Evolutionary conservation across 2,329 filamentous ascomycete genomes (phyloP).

Genomic region (Aureobasidium uvarum): DNA sequence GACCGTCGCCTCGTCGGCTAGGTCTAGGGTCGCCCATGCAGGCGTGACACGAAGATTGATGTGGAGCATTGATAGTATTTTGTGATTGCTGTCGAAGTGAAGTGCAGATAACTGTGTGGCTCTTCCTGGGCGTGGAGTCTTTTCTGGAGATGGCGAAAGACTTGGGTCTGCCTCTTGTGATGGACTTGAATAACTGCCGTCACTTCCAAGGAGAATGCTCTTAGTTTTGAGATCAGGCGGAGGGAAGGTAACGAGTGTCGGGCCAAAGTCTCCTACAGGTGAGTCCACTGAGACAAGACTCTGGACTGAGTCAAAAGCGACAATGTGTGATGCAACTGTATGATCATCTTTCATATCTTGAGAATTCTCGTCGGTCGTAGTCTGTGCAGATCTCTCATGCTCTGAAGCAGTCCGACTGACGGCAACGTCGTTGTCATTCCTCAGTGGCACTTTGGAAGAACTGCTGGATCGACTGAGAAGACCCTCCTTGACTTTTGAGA

Average conservation of each 20-base stretch:
- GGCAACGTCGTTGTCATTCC: constrained; percentile 10
- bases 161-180: not conserved
- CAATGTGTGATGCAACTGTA: not conserved
- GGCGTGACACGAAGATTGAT: constrained; percentile 3
- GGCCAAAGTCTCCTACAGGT: not conserved
- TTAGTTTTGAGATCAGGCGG: not conserved
- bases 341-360: not conserved
- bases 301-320: not conserved
- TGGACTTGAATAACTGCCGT: constrained; percentile 11
- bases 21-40: constrained; percentile 13
- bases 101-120: not conserved
- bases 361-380: not conserved
- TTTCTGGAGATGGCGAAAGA: constrained; percentile 22
- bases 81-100: no score
- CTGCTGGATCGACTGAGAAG: constrained; percentile 35
- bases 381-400: not conserved
- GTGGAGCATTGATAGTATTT: not conserved
- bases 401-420: constrained; percentile 9
- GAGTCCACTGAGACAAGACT: not conserved
- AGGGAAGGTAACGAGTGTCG: not conserved
- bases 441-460: constrained; percentile 27
- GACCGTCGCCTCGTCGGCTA: constrained; percentile 9
- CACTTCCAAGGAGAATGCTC: not conserved
- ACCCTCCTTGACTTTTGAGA: constrained; percentile 39
- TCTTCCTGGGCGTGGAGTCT: constrained; percentile 5